Evolutionary conservation across 2,329 filamentous ascomycete genomes (phyloP).

Genomic region (Chrysoporthe deuterocubensis): DNA sequence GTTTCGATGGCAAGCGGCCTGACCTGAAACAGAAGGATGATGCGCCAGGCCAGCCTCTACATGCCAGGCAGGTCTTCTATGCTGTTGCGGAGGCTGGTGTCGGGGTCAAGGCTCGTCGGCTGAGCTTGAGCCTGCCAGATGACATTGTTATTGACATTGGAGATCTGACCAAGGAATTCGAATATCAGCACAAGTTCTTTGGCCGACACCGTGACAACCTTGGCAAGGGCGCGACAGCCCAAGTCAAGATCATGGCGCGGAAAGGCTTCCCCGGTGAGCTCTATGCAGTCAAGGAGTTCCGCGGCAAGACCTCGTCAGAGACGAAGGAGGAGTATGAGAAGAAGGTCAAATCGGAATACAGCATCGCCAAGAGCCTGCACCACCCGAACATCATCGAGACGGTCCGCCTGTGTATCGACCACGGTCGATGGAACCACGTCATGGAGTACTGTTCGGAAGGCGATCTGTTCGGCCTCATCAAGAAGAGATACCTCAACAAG

Average conservation of each 20-base stretch:
- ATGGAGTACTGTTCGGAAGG: slow-evolving; percentile 91
- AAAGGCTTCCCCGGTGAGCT: slow-evolving; percentile 68
- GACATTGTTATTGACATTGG: slow-evolving; percentile 74
- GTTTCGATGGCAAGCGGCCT: slow-evolving; percentile 49
- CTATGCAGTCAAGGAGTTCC: slow-evolving; percentile 88
- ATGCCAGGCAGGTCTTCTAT: slow-evolving; percentile 36
- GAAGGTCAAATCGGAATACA: slow-evolving; percentile 91
- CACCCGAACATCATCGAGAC: slow-evolving; percentile 90
- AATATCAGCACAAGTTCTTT: slow-evolving; percentile 70
- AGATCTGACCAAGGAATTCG: slow-evolving; percentile 71
- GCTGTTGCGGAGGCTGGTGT: slow-evolving; percentile 69
- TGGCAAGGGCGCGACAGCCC: slow-evolving; percentile 81
- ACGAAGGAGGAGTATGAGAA: slow-evolving; percentile 76
- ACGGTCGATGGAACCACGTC: slow-evolving; percentile 82
- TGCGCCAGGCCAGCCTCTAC: slow-evolving; percentile 33
- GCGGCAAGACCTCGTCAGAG: slow-evolving; percentile 71
- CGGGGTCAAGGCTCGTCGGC: slow-evolving; percentile 76
- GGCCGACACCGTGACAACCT: slow-evolving; percentile 75
- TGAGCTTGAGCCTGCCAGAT: slow-evolving; percentile 75
- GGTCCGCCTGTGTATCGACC: slow-evolving; percentile 73
- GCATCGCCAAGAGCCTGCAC: slow-evolving; percentile 81
- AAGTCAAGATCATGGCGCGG: slow-evolving; percentile 78
- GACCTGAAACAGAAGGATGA: slow-evolving; percentile 31
- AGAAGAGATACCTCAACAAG: slow-evolving; percentile 71
- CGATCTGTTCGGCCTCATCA: slow-evolving; percentile 77